Base-by-base conservation (phyloP, 805 yeast genomes). In the Yarrowia yakushimensis region DNA sequence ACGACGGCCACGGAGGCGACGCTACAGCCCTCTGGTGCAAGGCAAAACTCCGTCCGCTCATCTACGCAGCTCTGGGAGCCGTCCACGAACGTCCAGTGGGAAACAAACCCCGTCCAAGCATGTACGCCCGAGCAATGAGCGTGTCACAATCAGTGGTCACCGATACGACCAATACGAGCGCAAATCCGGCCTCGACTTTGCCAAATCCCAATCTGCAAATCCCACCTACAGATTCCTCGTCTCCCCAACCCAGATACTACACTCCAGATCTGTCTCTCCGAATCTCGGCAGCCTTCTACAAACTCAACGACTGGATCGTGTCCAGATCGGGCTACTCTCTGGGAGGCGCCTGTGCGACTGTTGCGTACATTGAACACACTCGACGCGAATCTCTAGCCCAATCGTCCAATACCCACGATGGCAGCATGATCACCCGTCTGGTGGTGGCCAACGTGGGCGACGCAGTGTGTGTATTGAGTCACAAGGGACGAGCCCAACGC, bases 391-490 rank as follows among this genome's bases (percentile, higher is more conserved):
- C 46, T 1, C 23, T 55, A 5, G 61, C 61, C 6, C 46, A 55
- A 11, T 22, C 25, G 15, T 55, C 61, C 46, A 55, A 41, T 25
- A 25, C 8, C n/a, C 46, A 28, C 28, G 48, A 41, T 13, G 22
- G 25, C 2, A 17, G 43, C 31, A 25, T 37, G 37, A 41, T 55
- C 10, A 41, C 46, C 1, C 36, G 61, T 4, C 30, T 55, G 11
- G 61, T 55, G 15, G 61, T 55, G 23, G 61, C 61, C 18, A 55
- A 55, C 20, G 61, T 55, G 3, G 61, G 61, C 1, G 61, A 55
- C 23, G 15, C 23, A 2, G 39, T 39, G 36, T 27, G 37, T 10
- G 39, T 55, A 2, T 4, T 55, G 37, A 55, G 61, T n/a, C 61
- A 55, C 30, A 41, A 41, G 20, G 61, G 61, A 9, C 25, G 46